Evolutionary conservation across 352 stramenopile genomes (phyloP), one percentile per base, ranked within the genome.

Genomic region (Globisporangium spiculum): DNA sequence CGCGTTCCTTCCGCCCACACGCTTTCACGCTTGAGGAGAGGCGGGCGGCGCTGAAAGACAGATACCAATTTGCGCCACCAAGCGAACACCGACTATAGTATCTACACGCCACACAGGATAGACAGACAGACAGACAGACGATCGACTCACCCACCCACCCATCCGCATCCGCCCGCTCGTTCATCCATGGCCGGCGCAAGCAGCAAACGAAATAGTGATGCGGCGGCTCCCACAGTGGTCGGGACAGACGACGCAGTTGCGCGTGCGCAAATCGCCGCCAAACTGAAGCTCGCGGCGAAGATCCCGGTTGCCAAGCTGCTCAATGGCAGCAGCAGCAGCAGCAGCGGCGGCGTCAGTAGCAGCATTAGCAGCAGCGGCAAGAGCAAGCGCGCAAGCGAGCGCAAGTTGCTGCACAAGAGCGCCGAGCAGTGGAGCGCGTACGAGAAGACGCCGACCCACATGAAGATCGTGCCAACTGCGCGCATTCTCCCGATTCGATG

Each of bases 401-500:
- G 86, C 48, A 92, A 90, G 65, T 67, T 96, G 63, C 79, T 96
- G 59, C 84, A 86, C 67, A 91, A 78, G 82, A 73, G 82, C 61
- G 52, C 79, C 0, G 63, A 80, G 38, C 77, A 89, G 65, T 96
- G 88, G 88, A 70, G 77, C 60, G 71, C 75, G 56, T 94, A 86
- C 34, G 83, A 93, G 71, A 69, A 72, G 50, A 81, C 69, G 68
- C 87, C 86, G 24, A 72, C 79, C 72, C 80, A 81, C 71, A 75
- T 75, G 65, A 83, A 76, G 32, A 60, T 80, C 46, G 65, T 93
- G 53, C 71, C 83, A 53, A 83, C 70, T 36, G 81, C 77, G 27
- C 80, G 77, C 67, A 76, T 96, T 34, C 71, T 94, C 52, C 88
- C 88, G n/a, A 82, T 96, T n/a, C 88, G 86, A 54, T 75, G 81